Conservation (phyloP, 2,329 filamentous ascomycete genomes). For the Apiospora malaysiana region DNA sequence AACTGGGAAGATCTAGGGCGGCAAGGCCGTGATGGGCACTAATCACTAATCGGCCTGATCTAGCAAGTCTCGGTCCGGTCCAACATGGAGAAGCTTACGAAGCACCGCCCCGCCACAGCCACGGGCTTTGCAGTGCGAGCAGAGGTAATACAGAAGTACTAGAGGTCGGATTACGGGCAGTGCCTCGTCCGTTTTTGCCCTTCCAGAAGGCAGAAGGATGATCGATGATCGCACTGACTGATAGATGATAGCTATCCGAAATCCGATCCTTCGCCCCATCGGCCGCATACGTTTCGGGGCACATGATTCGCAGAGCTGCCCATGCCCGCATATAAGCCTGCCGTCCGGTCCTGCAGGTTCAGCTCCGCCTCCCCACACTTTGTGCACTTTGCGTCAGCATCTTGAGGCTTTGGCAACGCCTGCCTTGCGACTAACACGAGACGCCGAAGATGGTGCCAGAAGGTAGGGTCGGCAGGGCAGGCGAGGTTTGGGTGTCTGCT, state of each 20-base stretch:
- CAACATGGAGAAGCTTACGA: neutral
- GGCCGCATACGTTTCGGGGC: neutral
- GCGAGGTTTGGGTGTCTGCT: slow-evolving; percentile 1
- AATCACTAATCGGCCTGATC: neutral
- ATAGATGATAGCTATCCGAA: neutral
- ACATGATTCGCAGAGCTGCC: neutral
- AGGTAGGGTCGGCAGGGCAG: neutral
- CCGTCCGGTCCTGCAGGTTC: neutral
- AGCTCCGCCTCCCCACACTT: slow-evolving; percentile 13
- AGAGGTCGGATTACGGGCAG: neutral
- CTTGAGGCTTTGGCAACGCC: neutral
- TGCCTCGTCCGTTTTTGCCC: neutral
- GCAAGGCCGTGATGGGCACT: neutral
- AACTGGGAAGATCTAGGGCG: neutral
- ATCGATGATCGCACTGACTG: no score
- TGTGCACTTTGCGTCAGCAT: slow-evolving; percentile 10
- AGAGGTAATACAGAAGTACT: neutral
- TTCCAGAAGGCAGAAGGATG: neutral
- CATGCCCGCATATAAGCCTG: neutral
- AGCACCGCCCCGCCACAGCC: slow-evolving; percentile 10
- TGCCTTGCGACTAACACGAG: neutral
- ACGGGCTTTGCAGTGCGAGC: neutral
- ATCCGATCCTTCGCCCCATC: neutral
- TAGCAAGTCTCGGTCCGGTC: neutral
- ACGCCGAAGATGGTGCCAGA: neutral